A percentile compares a stretch with the other conserved stretches of the same genome.
These are phyloP conservation scores for Atkinsonella texensis DNA, from an alignment of 2,329 filamentous ascomycete species.

Conservation along the genomic window DNA sequence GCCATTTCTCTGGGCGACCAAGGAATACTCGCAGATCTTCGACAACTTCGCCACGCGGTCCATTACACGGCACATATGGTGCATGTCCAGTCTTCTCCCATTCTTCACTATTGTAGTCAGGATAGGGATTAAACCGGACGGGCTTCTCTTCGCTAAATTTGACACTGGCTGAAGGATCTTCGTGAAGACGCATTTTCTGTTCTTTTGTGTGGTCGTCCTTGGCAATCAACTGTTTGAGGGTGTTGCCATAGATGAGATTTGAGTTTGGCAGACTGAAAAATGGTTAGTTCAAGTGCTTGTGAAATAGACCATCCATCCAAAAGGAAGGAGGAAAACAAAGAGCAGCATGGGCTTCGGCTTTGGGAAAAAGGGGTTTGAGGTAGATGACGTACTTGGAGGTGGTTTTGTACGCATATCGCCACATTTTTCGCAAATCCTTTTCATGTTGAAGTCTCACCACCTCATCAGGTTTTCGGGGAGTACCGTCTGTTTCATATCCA, in stretches of 20 bases:
- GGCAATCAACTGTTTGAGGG: slow-evolving; percentile 33
- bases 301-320: background rate
- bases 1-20: slow-evolving; percentile 45
- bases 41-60: slow-evolving; percentile 45
- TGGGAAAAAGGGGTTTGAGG: background rate
- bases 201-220: slow-evolving; percentile 25
- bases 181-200: slow-evolving; percentile 18
- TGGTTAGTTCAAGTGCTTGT: background rate
- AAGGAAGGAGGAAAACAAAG: background rate
- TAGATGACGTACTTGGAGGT: slow-evolving; percentile 26
- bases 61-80: slow-evolving; percentile 50
- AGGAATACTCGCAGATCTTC: slow-evolving; percentile 56
- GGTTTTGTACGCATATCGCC: slow-evolving; percentile 28
- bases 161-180: slow-evolving; percentile 21
- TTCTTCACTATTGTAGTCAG: slow-evolving; percentile 49
- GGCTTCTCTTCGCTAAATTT: slow-evolving; percentile 35
- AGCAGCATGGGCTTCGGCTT: too few relatives aligned
- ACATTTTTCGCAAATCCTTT: slow-evolving; percentile 30
- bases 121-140: slow-evolving; percentile 57
- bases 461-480: slow-evolving; percentile 18
- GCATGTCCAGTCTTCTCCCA: slow-evolving; percentile 49
- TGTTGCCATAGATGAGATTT: slow-evolving; percentile 45
- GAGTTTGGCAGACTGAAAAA: slow-evolving; percentile 27
- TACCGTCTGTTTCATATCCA: slow-evolving; percentile 26
- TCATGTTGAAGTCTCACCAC: slow-evolving; percentile 26